These are phyloP conservation scores for Dryas alaskensis DNA, from an alignment of 306 rosid genomes.

Conservation along the genomic window DNA sequence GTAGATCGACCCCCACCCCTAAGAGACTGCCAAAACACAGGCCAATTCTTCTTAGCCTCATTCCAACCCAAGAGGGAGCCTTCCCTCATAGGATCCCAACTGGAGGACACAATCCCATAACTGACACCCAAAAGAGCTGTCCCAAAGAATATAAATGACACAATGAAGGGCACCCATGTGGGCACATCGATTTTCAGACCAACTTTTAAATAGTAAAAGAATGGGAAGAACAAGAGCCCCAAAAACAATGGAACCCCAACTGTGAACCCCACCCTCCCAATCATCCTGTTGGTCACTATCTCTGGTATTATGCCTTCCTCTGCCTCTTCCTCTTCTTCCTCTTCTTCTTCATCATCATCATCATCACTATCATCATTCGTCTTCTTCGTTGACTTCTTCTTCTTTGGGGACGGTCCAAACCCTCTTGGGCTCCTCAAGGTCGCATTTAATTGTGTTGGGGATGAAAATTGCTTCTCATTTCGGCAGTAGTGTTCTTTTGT, in stretches of 20 bases:
- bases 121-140: slow-evolving; percentile 89
- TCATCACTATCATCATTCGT: slow-evolving; percentile 16
- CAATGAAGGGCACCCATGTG: slow-evolving; percentile 88
- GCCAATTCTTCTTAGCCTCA: slow-evolving; percentile 75
- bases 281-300: slow-evolving; percentile 89
- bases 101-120: slow-evolving; percentile 92
- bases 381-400: slow-evolving; percentile 40
- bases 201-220: slow-evolving; percentile 78
- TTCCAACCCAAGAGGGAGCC: slow-evolving; percentile 70
- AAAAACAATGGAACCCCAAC: slow-evolving; percentile 68
- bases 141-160: slow-evolving; percentile 83
- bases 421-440: slow-evolving; percentile 65
- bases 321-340: slow-evolving; percentile 36
- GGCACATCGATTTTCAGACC: slow-evolving; percentile 81
- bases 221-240: slow-evolving; percentile 83
- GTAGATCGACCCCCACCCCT: slow-evolving; percentile 36
- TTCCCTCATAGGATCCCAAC: slow-evolving; percentile 80
- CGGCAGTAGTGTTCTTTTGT: slow-evolving; percentile 25
- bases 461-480: slow-evolving; percentile 21
- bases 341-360: slow-evolving; percentile 9
- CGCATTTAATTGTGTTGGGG: slow-evolving; percentile 38
- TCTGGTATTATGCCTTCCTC: slow-evolving; percentile 77
- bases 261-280: slow-evolving; percentile 65
- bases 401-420: slow-evolving; percentile 63
- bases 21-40: slow-evolving; percentile 64